Conservation (phyloP, 805 yeast species). For the Ogataea haglerorum region DNA sequence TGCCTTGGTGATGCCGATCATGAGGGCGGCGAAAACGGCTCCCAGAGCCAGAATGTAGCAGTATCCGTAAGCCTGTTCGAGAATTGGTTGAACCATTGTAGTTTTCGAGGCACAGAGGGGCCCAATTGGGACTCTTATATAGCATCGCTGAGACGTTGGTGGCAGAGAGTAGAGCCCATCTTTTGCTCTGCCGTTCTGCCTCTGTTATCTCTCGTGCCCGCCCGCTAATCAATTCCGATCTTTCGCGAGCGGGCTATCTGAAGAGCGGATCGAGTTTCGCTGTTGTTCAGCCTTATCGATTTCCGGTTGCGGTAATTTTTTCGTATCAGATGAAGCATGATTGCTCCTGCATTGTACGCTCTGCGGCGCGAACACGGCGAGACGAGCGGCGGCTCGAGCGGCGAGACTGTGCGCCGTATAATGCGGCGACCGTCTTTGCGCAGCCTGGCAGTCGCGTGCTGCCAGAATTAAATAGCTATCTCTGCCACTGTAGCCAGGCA, state of each 20-base stretch:
- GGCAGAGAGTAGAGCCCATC: not conserved
- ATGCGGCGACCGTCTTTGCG: not conserved
- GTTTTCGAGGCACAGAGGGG: not conserved
- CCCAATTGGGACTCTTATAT: not conserved
- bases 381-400: not conserved
- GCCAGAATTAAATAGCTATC: constrained; percentile 1
- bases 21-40: constrained; percentile 42
- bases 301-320: not conserved
- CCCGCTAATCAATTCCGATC: not conserved
- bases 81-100: constrained; percentile 21
- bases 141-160: not conserved
- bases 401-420: constrained; percentile 1
- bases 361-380: not conserved
- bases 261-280: too few species aligned
- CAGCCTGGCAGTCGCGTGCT: not conserved
- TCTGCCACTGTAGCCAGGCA: not conserved
- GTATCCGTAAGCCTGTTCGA: constrained; percentile 38
- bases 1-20: constrained; percentile 37
- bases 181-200: too few species aligned
- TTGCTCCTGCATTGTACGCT: not conserved
- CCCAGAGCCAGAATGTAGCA: constrained; percentile 40
- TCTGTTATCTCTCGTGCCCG: too few species aligned
- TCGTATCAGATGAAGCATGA: not conserved
- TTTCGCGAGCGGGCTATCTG: too few species aligned
- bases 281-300: not conserved